phyloP scores from a whole-genome alignment of 2,329 filamentous ascomycete genomes.

The Grosmannia serpens region DNA sequence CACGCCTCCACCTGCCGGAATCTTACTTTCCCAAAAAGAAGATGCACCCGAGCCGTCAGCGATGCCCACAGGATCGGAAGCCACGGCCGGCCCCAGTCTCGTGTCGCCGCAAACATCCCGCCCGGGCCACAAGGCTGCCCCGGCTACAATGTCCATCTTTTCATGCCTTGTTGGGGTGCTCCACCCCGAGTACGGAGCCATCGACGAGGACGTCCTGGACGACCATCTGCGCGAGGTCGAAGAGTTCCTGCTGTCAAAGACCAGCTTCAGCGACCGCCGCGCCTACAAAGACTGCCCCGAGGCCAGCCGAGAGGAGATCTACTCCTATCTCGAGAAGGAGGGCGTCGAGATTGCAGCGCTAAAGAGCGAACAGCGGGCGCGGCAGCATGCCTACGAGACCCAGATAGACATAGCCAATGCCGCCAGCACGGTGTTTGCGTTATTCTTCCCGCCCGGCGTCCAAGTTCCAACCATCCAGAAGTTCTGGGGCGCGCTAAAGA shows the following conservation, averaged over 20 bases:
- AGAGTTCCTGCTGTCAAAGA: conserved; percentile 6
- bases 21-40: background rate
- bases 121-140: no score
- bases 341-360: background rate
- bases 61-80: background rate
- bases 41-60: background rate
- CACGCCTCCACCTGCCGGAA: background rate
- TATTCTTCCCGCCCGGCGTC: conserved; percentile 28
- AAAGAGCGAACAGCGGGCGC: background rate
- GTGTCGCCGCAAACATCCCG: background rate
- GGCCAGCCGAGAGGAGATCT: conserved; percentile 10
- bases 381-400: conserved; percentile 16
- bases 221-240: conserved; percentile 10
- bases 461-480: conserved; percentile 26
- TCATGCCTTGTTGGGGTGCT: background rate
- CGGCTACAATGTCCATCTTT: background rate
- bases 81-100: background rate
- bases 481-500: conserved; percentile 29
- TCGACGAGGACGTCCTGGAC: background rate
- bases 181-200: background rate
- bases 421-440: conserved; percentile 26
- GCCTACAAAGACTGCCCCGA: conserved; percentile 11
- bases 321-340: conserved; percentile 15
- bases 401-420: conserved; percentile 29
- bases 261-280: conserved; percentile 8